phyloP scores from a whole-genome alignment of 2,329 filamentous ascomycete species.

The Byssoonygena ceratinophila region DNA sequence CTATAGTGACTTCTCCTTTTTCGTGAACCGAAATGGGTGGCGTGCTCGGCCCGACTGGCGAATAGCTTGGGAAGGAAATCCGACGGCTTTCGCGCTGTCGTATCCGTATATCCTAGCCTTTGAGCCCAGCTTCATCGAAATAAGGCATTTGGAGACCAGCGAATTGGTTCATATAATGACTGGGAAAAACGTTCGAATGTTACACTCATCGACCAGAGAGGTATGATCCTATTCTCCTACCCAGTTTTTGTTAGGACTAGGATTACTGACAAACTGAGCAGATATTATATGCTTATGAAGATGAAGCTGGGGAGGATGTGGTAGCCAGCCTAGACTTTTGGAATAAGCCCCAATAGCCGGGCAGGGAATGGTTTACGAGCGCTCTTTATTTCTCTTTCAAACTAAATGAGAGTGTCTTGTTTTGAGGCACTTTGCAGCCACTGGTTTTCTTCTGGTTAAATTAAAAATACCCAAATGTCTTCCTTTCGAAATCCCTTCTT shows the following conservation, averaged over 20 bases:
- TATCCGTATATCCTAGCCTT: constrained; percentile 97
- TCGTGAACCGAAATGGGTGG: constrained; percentile 98
- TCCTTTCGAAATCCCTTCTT: neutral
- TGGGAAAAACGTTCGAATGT: constrained; percentile 91
- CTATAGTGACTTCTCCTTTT: constrained; percentile 98
- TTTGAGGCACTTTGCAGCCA: neutral
- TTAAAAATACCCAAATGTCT: constrained; percentile 8
- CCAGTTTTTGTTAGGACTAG: neutral
- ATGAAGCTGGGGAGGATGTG: constrained; percentile 84
- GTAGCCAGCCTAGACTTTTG: constrained; percentile 96
- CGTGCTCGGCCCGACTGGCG: constrained; percentile 90
- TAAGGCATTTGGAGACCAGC: constrained; percentile 87
- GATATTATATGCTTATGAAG: constrained; percentile 97
- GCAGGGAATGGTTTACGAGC: neutral
- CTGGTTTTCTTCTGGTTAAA: neutral
- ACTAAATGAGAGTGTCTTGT: neutral
- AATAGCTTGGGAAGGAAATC: constrained; percentile 93
- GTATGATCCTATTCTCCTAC: constrained; percentile 44
- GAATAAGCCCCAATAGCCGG: constrained; percentile 44
- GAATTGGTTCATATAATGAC: constrained; percentile 88
- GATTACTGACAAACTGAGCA: constrained; percentile 34
- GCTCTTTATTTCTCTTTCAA: constrained; percentile 2
- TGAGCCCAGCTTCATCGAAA: constrained; percentile 94
- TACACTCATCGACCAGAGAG: constrained; percentile 94
- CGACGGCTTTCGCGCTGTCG: constrained; percentile 83